phyloP scores from a whole-genome alignment of 306 rosid genomes.

The Arachis stenosperma region DNA sequence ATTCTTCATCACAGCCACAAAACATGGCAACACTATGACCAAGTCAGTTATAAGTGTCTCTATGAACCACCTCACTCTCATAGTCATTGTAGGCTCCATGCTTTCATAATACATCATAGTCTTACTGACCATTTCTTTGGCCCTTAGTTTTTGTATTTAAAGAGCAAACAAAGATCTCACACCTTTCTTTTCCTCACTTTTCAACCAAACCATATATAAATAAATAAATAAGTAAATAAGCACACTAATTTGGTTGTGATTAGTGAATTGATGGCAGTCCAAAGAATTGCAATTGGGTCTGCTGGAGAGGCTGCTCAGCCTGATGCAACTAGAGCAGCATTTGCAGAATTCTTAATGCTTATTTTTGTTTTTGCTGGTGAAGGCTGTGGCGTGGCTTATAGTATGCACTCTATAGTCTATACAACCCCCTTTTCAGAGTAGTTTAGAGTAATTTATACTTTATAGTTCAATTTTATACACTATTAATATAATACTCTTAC shows the following conservation, averaged over 20 bases:
- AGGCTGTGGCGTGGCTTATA: slow-evolving; percentile 86
- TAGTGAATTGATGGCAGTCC: slow-evolving; percentile 48
- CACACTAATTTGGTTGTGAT: slow-evolving; percentile 8
- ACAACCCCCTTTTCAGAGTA: background rate
- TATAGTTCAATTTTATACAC: too few species aligned
- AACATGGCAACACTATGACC: slow-evolving; percentile 29
- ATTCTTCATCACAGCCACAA: slow-evolving; percentile 45
- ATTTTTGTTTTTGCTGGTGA: slow-evolving; percentile 88
- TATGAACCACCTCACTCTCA: slow-evolving; percentile 8
- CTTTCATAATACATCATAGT: slow-evolving; percentile 7
- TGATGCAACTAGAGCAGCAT: slow-evolving; percentile 80
- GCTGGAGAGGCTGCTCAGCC: slow-evolving; percentile 83
- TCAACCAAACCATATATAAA: background rate
- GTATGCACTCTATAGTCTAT: slow-evolving; percentile 39
- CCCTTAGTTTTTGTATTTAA: slow-evolving; percentile 45
- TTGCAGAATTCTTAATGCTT: slow-evolving; percentile 78
- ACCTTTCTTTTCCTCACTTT: slow-evolving; percentile 4
- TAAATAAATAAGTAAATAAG: background rate
- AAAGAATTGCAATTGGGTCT: slow-evolving; percentile 63
- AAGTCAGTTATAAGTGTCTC: slow-evolving; percentile 34
- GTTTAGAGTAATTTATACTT: too few species aligned
- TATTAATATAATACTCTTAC: too few species aligned
- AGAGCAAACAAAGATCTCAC: slow-evolving; percentile 20
- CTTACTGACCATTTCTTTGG: slow-evolving; percentile 51
- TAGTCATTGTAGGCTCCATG: background rate